These are phyloP conservation scores for Cucumis sativus DNA, from an alignment of 306 rosid genomes.

Conservation along the genomic window Cucumber_9930_V3 NC_026657.2:29309501-29310000, in stretches of 20 bases:
- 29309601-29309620: no score
- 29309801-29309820: slow-evolving; percentile 14
- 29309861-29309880: slow-evolving; percentile 23
- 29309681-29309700: no score
- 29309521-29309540: no score
- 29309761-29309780: slow-evolving; percentile 7
- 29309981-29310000: background rate
- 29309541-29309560: no score
- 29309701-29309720: no score
- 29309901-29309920: slow-evolving; percentile 34
- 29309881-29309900: slow-evolving; percentile 59
- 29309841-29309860: background rate
- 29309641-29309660: no score
- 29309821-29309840: background rate
- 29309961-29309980: slow-evolving; percentile 15
- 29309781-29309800: slow-evolving; percentile 2
- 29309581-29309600: no score
- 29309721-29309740: no score
- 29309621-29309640: no score
- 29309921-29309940: slow-evolving; percentile 34
- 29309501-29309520: no score
- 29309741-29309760: slow-evolving; percentile 9
- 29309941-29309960: slow-evolving; percentile 25
- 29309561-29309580: no score
- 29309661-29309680: no score